A percentile compares a stretch with the other conserved stretches of the same genome.
Conservation (phyloP, 2,329 filamentous ascomycete species). For the Trichothecium roseum region DNA sequence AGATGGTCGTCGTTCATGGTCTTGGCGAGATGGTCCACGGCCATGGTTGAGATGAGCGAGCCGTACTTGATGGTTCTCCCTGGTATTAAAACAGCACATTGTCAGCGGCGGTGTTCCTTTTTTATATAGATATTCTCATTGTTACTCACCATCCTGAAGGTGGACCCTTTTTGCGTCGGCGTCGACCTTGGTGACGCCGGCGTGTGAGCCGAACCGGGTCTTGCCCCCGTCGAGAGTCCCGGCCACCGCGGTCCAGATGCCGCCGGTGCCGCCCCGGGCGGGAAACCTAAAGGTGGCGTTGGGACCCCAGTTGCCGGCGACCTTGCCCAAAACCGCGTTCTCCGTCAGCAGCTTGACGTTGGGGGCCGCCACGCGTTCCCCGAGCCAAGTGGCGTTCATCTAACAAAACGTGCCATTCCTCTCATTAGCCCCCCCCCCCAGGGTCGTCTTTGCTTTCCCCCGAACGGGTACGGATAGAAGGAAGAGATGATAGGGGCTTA, state of each 20-base stretch:
- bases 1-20: conserved; percentile 2
- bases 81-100: not conserved
- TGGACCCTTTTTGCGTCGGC: conserved; percentile 67
- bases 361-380: conserved; percentile 85
- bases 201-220: conserved; percentile 68
- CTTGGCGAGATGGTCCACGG: conserved; percentile 70
- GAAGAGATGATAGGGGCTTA: no score
- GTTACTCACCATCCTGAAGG: conserved; percentile 53
- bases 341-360: conserved; percentile 78
- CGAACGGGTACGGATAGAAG: no score
- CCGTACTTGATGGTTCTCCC: conserved; percentile 68
- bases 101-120: no score
- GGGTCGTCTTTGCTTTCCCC: no score
- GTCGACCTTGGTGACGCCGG: conserved; percentile 69
- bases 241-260: conserved; percentile 90
- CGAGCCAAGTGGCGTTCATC: conserved; percentile 95
- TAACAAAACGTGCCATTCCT: conserved; percentile 23
- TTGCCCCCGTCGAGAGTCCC: conserved; percentile 78
- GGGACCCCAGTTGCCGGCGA: conserved; percentile 84
- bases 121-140: no score
- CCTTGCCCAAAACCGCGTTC: conserved; percentile 84
- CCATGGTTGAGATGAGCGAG: conserved; percentile 84
- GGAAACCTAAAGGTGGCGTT: conserved; percentile 94
- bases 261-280: conserved; percentile 77
- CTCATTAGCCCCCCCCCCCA: no score